Base-by-base conservation (phyloP, 2,329 filamentous ascomycete genomes). In the Xylaria sp. region DNA sequence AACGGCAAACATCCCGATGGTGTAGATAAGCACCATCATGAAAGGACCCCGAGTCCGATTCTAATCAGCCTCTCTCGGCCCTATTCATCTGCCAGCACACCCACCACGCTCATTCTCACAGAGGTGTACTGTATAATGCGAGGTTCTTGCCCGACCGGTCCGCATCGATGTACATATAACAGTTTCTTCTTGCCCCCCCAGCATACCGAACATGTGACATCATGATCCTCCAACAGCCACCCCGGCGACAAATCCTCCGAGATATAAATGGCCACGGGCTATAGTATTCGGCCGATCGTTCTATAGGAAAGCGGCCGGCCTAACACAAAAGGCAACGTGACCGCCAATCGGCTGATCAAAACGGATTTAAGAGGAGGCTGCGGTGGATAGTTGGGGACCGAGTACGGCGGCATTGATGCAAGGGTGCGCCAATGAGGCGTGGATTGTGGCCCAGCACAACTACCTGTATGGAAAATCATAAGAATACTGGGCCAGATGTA, bases 191-290 rank as follows among this genome's bases (percentile, higher is more conserved):
- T 29, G 25, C 13, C 33, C 19, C 41, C 19, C 3, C n/a, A 21
- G 25, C 38, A 46, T 17, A 52, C 40, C 17, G 35, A 15, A 17
- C 10, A 44, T 19, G 44, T 43, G 46, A 48, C 21, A 44, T 29
- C 38, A 38, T 33, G 38, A 23, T 53, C 19, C 47, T 52, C 40
- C 25, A 3, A 23, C 43, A 37, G 37, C 31, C 29, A 19, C 33
- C 35, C 44, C 38, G 44, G 31, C 38, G 27, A 23, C 15, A n/a
- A 44, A 29, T 46, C 31, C 52, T 48, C 6, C 21, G 40, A 19
- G 44, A 56, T 60, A 60, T 55, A 56, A 56, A 60, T 51, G 52
- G 52, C 52, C 23, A 46, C 51, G 19, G 8, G 44, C 23, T 17
- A 37, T 40, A 29, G 40, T 37, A 27, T 33, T 11, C 31, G 40